A percentile compares a stretch with the other conserved stretches of the same genome.
Evolutionary conservation across 768 basidiomycete genomes (phyloP).

Genomic region (Tulasnella sp.): DNA sequence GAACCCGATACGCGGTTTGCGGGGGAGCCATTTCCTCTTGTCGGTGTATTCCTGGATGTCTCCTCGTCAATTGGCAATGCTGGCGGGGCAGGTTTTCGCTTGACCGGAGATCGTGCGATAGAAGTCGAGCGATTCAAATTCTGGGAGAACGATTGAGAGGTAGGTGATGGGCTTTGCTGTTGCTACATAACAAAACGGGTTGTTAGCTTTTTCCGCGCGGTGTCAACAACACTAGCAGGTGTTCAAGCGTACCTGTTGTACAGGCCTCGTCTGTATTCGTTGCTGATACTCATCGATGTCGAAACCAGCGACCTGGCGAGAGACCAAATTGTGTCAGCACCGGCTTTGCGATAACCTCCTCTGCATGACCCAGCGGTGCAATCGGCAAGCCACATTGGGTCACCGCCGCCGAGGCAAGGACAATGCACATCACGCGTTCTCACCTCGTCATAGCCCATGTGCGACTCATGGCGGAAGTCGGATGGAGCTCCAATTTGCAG

Average conservation of each 20-base stretch:
- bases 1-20: conserved; percentile 1
- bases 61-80: conserved; percentile 1
- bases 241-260: background rate
- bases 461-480: conserved; percentile 30
- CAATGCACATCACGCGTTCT: conserved; percentile 1
- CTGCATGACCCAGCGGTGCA: background rate
- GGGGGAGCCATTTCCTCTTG: conserved; percentile 13
- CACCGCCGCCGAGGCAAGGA: background rate
- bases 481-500: conserved; percentile 30
- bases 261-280: background rate
- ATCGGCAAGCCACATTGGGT: conserved; percentile 1
- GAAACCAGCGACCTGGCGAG: background rate
- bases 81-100: conserved; percentile 7
- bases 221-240: background rate
- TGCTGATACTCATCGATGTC: conserved; percentile 4
- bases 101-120: background rate
- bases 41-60: conserved; percentile 3
- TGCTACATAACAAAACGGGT: background rate
- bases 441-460: conserved; percentile 30
- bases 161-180: background rate
- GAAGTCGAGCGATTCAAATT: conserved; percentile 6
- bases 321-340: background rate
- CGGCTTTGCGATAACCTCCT: background rate
- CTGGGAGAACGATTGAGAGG: conserved; percentile 8
- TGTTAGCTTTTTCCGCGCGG: background rate